Conservation (phyloP, 1,139 yeast genomes). For the Suhomyces terraborum region DNA sequence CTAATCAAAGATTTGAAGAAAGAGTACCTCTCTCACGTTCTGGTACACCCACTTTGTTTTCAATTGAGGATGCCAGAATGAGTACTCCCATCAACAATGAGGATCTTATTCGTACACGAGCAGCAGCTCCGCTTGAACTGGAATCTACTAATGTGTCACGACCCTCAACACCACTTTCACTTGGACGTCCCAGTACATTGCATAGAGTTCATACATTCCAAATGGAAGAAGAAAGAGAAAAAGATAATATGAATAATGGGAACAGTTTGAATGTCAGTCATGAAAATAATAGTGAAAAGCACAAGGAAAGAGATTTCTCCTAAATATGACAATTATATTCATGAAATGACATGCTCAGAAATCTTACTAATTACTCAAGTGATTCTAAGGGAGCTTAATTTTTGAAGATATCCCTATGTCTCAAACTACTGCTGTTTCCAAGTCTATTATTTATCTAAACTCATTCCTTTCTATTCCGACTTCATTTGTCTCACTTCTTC, state of each 20-base stretch:
- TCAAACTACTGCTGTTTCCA: too few species aligned
- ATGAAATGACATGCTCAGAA: too few species aligned
- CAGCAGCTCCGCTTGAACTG: constrained; percentile 2
- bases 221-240: constrained; percentile 13
- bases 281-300: constrained; percentile 19
- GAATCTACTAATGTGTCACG: constrained; percentile 6
- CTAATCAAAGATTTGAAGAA: constrained; percentile 4
- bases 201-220: constrained; percentile 12
- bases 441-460: too few species aligned
- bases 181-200: constrained; percentile 8
- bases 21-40: constrained; percentile 9
- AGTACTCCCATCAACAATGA: constrained; percentile 23
- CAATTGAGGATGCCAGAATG: constrained; percentile 20
- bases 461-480: too few species aligned
- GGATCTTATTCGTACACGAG: constrained; percentile 2
- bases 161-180: constrained; percentile 9
- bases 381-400: too few species aligned
- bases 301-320: neutral
- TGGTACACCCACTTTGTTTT: constrained; percentile 11
- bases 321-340: too few species aligned
- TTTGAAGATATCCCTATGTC: too few species aligned
- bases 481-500: too few species aligned
- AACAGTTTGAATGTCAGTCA: constrained; percentile 22
- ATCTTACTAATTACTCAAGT: neutral
- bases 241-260: constrained; percentile 23